A percentile compares a stretch with the other conserved stretches of the same genome.
Evolutionary conservation across 352 stramenopile species (phyloP).

Genomic region (Pythium aquatile): DNA sequence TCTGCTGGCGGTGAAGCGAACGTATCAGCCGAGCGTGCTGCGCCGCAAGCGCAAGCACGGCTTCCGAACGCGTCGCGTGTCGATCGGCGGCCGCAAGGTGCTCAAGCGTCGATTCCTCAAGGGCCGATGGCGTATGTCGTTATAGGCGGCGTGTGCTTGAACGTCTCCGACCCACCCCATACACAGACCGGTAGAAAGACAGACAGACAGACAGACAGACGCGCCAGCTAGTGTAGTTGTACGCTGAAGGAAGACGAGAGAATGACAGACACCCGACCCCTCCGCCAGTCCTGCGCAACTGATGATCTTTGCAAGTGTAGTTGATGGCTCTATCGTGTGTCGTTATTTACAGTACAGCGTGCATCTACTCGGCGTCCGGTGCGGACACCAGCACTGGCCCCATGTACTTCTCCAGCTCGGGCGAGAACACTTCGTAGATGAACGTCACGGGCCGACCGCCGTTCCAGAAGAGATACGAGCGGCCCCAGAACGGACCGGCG

Average conservation of each 20-base stretch:
- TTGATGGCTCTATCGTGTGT: constrained; percentile 8
- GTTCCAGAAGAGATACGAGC: constrained; percentile 87
- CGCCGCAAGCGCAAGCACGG: constrained; percentile 86
- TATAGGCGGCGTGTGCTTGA: constrained; percentile 35
- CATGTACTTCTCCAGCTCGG: constrained; percentile 75
- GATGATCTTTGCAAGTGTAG: not conserved
- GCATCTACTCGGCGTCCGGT: not conserved
- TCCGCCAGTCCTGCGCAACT: too few species aligned
- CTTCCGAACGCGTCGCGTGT: constrained; percentile 75
- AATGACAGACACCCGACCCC: not conserved
- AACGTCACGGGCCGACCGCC: constrained; percentile 72
- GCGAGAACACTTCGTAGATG: constrained; percentile 90
- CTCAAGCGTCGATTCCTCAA: constrained; percentile 83
- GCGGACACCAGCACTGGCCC: constrained; percentile 48
- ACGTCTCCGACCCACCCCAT: not conserved
- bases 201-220: not conserved
- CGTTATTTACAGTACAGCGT: not conserved
- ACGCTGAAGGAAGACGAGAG: constrained; percentile 20
- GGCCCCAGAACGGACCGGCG: constrained; percentile 76
- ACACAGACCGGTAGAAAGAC: not conserved
- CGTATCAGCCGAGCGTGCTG: constrained; percentile 84
- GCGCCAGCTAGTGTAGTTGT: constrained; percentile 26
- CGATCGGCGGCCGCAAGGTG: constrained; percentile 73
- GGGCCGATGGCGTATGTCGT: constrained; percentile 81
- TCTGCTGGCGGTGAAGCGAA: constrained; percentile 78